Conservation (phyloP, 139 green algal genomes). For the Volvox reticuliferus region DNA sequence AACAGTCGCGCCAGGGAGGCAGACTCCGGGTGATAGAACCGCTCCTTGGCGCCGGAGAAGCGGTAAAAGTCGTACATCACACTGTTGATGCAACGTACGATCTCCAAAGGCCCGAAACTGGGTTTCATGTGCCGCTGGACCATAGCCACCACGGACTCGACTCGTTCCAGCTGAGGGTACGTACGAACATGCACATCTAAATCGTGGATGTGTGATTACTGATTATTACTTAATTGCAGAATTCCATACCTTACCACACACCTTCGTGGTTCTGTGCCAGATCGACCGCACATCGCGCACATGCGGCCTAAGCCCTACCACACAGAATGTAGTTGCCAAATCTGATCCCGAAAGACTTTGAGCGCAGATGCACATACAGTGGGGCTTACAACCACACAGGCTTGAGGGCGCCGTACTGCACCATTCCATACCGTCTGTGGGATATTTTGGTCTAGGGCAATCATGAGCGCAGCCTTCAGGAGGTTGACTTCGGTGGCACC, state of each 20-base stretch:
- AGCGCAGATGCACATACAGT: background rate
- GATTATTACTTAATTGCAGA: no score
- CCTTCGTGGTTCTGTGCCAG: no score
- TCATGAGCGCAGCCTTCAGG: background rate
- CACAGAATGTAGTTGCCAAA: no score
- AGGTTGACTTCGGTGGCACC: background rate
- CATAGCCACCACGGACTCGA: slow-evolving; percentile 28
- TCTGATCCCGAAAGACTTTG: background rate
- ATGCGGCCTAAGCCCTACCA: no score
- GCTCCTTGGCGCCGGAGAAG: slow-evolving; percentile 7
- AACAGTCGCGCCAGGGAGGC: slow-evolving; percentile 24
- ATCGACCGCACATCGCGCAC: no score
- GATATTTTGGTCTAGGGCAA: background rate
- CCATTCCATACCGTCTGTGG: background rate
- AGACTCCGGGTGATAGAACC: slow-evolving; percentile 12
- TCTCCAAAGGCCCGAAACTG: background rate
- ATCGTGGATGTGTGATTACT: no score
- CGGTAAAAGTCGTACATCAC: slow-evolving; percentile 38
- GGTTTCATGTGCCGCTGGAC: background rate
- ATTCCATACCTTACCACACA: no score
- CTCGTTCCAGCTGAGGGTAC: background rate
- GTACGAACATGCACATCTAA: no score
- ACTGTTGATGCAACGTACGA: background rate
- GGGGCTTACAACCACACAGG: background rate
- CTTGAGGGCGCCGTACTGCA: no score